phyloP scores from a whole-genome alignment of 192 early-diverging fungal genomes.

The Phycomyces blakesleeanus region DNA sequence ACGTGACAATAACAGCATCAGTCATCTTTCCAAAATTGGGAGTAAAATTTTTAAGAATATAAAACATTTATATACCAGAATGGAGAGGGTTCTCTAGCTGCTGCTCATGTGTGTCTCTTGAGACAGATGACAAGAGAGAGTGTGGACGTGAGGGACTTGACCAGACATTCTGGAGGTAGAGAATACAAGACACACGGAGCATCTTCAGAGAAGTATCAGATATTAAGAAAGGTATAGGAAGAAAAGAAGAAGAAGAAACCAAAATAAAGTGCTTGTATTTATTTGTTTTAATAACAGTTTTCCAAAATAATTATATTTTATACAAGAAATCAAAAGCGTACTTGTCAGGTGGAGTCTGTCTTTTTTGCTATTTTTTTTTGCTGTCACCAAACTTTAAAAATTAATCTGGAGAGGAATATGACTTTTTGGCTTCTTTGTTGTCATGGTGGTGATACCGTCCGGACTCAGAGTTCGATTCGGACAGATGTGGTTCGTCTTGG shows the following conservation, averaged over 20 bases:
- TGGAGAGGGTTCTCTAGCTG: too few relatives aligned
- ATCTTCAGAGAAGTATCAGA: conserved; percentile 5
- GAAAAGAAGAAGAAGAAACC: background rate
- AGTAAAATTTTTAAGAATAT: too few relatives aligned
- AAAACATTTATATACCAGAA: too few relatives aligned
- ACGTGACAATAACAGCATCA: too few relatives aligned
- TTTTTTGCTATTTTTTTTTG: background rate
- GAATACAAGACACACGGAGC: conserved; percentile 13
- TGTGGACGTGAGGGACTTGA: background rate
- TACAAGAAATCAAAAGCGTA: background rate
- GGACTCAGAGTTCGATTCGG: too few relatives aligned
- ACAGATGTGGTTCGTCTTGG: too few relatives aligned
- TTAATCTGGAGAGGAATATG: background rate
- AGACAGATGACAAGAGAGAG: background rate
- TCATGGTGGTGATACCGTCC: too few relatives aligned
- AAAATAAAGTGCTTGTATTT: background rate
- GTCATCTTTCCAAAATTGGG: too few relatives aligned
- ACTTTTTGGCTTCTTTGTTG: background rate
- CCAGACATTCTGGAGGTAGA: conserved; percentile 17
- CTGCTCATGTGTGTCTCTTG: background rate
- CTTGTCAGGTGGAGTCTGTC: background rate
- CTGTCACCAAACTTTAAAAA: background rate
- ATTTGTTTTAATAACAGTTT: background rate
- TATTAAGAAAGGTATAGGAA: conserved; percentile 3
- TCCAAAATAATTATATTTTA: too few relatives aligned